A percentile compares a stretch with the other conserved stretches of the same genome.
phyloP scores from a whole-genome alignment of 805 yeast genomes.

The Schwanniomyces pseudopolymorphus region DNA sequence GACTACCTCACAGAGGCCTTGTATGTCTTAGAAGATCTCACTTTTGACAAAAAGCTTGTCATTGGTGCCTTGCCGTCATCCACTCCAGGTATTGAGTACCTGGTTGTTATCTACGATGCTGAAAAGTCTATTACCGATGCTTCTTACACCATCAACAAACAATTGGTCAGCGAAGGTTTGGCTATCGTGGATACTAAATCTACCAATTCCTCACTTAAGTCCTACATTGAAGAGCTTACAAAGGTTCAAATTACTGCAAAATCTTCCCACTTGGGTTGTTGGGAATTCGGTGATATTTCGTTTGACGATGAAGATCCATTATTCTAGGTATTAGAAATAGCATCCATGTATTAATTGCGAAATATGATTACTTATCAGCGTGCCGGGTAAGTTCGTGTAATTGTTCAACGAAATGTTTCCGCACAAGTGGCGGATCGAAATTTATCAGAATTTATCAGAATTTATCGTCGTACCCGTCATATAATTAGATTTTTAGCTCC shows the following conservation, averaged over 20 bases:
- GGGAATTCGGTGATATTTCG: slow-evolving; percentile 75
- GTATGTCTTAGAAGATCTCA: slow-evolving; percentile 51
- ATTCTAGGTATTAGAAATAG: neutral
- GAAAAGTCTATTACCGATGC: slow-evolving; percentile 53
- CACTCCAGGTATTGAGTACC: slow-evolving; percentile 45
- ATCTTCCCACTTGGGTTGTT: slow-evolving; percentile 56
- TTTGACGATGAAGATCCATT: slow-evolving; percentile 46
- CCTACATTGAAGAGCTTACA: slow-evolving; percentile 33
- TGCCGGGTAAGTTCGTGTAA: slow-evolving; percentile 1
- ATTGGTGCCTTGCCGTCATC: slow-evolving; percentile 48
- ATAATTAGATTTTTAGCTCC: neutral
- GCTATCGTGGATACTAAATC: slow-evolving; percentile 49
- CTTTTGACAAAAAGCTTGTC: slow-evolving; percentile 53
- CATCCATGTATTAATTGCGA: neutral
- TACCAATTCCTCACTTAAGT: slow-evolving; percentile 30
- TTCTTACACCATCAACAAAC: slow-evolving; percentile 57
- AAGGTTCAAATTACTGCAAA: slow-evolving; percentile 51
- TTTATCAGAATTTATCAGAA: neutral
- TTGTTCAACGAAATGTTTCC: neutral
- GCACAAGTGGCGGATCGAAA: neutral
- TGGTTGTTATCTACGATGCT: slow-evolving; percentile 56
- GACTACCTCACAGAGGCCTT: slow-evolving; percentile 58
- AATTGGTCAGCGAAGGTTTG: slow-evolving; percentile 58
- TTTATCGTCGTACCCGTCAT: neutral
- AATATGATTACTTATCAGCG: neutral